Base-by-base conservation (phyloP, 1,284 basidiomycete species). In the Peniophora sp. region DNA sequence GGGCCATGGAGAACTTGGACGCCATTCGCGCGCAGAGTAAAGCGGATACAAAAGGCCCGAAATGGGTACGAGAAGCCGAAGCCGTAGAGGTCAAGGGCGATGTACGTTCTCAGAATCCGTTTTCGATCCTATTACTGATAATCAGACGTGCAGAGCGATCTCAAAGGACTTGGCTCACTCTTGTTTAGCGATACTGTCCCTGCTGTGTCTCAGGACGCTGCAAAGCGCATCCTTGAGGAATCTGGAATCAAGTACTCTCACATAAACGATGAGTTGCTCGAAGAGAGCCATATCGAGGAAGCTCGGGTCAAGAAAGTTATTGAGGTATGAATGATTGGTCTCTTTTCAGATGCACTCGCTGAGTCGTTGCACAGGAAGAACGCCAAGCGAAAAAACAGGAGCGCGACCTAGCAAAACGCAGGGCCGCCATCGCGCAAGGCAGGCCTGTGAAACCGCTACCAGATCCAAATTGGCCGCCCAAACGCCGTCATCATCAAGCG, bases 1-100 rank as follows among this genome's bases (percentile, higher is more conserved):
- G 88, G 88, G 86, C 85, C 0, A 67, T 90, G 37, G 77, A 80
- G 1, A 78, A 88, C 57, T 74, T 87, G 66, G 75, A 73, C 15
- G 70, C 66, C 54, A 51, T 63, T 9, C 70, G 62, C 54, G 64
- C 68, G n/a, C 69, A 65, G 58, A 12, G 27, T 32, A 67, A 62
- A 46, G 48, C 53, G 5, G 53, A 51, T 15, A 48, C 47, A 24
- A 76, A 68, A 42, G 64, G 60, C 12, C 64, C 67, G 6, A 64
- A 74, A 44, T 68, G 75, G 57, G 64, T 65, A 1, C 67, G 71
- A 18, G 81, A 85, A 52, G 74, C 72, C 0, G 81, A 83, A 53
- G 64, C 65, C 18, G 77, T 75, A 51, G 66, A 67, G 0, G 64
- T 62, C 0, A 79, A 78, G 51, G 80, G 83, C 52, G 78, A 81